Evolutionary conservation across 805 yeast genomes (phyloP).

Genomic region (Schizosaccharomyces lindneri): DNA sequence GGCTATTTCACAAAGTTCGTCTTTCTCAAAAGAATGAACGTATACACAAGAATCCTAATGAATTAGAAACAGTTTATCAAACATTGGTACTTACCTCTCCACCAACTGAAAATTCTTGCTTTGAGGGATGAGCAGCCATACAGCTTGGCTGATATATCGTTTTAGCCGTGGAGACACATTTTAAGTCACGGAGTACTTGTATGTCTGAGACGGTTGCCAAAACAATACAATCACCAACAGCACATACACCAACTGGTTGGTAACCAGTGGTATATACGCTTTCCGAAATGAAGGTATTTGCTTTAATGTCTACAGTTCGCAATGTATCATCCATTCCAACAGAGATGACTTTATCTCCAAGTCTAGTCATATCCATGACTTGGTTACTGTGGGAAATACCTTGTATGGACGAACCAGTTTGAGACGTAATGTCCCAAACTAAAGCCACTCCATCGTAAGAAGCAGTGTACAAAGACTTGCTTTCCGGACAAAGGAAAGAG

Average conservation of each 20-base stretch:
- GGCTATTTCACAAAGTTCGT: background rate
- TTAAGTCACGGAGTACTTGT: background rate
- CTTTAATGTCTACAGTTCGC: conserved; percentile 11
- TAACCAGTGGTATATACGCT: background rate
- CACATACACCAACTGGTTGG: background rate
- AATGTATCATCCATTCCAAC: conserved; percentile 78
- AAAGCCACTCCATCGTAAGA: conserved; percentile 59
- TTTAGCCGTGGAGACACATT: background rate
- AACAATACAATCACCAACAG: background rate
- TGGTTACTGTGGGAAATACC: conserved; percentile 37
- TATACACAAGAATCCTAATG: background rate
- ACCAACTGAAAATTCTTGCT: background rate
- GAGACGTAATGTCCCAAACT: conserved; percentile 26
- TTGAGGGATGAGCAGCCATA: background rate
- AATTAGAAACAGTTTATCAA: background rate
- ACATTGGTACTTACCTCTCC: background rate
- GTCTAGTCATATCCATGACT: conserved; percentile 28
- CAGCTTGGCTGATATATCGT: conserved; percentile 2
- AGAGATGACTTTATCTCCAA: conserved; percentile 19
- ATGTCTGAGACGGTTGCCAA: background rate
- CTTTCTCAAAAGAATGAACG: background rate
- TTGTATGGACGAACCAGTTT: conserved; percentile 16
- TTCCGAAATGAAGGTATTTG: background rate
- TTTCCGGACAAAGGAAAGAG: conserved; percentile 11
- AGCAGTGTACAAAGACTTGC: conserved; percentile 24